Percentiles rank a stretch among this genome's conserved stretches.
phyloP scores from a whole-genome alignment of 1,284 basidiomycete genomes.

The Pyrrhoderma lamaoense region DNA sequence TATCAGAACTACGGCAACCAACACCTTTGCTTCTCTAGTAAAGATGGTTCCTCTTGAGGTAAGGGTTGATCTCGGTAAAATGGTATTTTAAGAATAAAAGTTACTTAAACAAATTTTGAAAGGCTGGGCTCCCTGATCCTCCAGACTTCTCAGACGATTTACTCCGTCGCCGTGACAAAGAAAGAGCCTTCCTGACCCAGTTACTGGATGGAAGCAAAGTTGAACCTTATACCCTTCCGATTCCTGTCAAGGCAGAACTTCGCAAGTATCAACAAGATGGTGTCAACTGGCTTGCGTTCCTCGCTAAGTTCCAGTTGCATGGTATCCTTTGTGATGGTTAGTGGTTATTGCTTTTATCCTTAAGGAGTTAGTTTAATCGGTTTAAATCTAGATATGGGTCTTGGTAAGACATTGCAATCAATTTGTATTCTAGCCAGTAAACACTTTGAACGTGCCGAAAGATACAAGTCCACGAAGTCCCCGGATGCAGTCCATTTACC shows the following conservation, averaged over 20 bases:
- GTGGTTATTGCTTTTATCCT: conserved; percentile 23
- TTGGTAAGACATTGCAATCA: conserved; percentile 97
- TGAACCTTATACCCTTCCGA: conserved; percentile 84
- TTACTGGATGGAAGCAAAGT: conserved; percentile 94
- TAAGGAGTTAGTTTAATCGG: background rate
- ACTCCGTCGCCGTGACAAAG: conserved; percentile 80
- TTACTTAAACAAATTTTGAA: conserved; percentile 1
- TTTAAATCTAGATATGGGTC: conserved; percentile 79
- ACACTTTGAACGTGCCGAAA: conserved; percentile 79
- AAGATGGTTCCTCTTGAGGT: conserved; percentile 99
- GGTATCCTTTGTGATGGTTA: conserved; percentile 96
- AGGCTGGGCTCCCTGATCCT: conserved; percentile 95
- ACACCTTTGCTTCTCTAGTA: conserved; percentile 95
- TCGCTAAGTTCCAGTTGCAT: conserved; percentile 95
- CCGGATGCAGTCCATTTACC: conserved; percentile 84
- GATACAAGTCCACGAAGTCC: conserved; percentile 59
- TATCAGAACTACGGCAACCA: conserved; percentile 87
- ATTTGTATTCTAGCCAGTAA: conserved; percentile 97
- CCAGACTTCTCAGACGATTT: conserved; percentile 87
- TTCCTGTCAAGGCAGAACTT: conserved; percentile 88
- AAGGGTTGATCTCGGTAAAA: conserved; percentile 20
- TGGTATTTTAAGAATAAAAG: background rate
- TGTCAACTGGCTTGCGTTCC: conserved; percentile 98
- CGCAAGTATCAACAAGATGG: conserved; percentile 98
- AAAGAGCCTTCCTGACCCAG: conserved; percentile 90